A percentile compares a stretch with the other conserved stretches of the same genome.
phyloP scores from a whole-genome alignment of 2,329 filamentous ascomycete species.

The Davidsoniella eucalypti region DNA sequence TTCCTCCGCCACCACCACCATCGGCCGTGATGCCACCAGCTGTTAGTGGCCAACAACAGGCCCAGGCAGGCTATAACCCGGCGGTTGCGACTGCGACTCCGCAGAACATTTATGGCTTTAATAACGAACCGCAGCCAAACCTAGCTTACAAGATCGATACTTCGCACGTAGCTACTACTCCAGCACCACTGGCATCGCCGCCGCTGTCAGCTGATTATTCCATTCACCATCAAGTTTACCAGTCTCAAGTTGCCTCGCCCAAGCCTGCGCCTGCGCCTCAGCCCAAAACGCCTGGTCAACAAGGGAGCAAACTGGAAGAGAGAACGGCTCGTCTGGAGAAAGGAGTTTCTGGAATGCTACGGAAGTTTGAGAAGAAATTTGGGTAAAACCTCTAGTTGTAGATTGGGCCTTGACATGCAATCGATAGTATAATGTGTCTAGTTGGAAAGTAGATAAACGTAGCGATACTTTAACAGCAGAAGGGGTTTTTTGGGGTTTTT shows the following conservation, averaged over 20 bases:
- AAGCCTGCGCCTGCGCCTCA: neutral
- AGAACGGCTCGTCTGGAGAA: slow-evolving; percentile 51
- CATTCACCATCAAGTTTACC: slow-evolving; percentile 41
- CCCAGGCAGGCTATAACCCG: slow-evolving; percentile 10
- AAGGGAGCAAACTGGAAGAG: slow-evolving; percentile 38
- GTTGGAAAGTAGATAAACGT: neutral
- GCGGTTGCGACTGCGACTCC: slow-evolving; percentile 16
- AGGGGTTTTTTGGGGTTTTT: no score
- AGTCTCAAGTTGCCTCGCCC: neutral
- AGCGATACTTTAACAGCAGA: no score
- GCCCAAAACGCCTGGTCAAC: neutral
- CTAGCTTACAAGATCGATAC: neutral
- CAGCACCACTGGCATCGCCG: slow-evolving; percentile 17
- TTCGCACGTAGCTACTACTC: slow-evolving; percentile 11
- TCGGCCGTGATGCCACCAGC: slow-evolving; percentile 18
- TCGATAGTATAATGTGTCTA: neutral
- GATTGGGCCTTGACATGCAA: neutral
- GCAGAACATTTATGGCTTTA: slow-evolving; percentile 1
- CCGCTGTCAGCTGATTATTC: slow-evolving; percentile 29
- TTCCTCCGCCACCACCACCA: slow-evolving; percentile 24
- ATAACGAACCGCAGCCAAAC: slow-evolving; percentile 2
- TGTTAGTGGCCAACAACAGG: slow-evolving; percentile 12
- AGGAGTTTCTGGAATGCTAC: slow-evolving; percentile 54
- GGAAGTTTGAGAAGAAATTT: slow-evolving; percentile 66
- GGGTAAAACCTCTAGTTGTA: slow-evolving; percentile 20